Evolutionary conservation across 768 basidiomycete genomes (phyloP).

Genomic region (Filobasidium floriforme): DNA sequence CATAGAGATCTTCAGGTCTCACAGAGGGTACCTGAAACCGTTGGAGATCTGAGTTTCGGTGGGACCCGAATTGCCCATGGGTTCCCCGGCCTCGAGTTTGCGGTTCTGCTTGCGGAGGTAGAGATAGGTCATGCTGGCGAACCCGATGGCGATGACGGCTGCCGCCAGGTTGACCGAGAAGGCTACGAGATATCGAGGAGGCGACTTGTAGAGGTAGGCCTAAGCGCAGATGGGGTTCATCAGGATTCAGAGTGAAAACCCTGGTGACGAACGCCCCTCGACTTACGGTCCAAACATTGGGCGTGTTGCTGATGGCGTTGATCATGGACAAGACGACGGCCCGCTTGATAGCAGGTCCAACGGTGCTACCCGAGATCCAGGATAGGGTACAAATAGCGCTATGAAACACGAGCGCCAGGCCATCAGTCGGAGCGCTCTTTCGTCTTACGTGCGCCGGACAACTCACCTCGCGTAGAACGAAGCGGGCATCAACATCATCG

Average conservation of each 20-base stretch:
- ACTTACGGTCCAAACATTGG: conserved; percentile 37
- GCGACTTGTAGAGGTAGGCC: conserved; percentile 37
- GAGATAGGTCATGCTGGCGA: conserved; percentile 27
- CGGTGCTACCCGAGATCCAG: conserved; percentile 37
- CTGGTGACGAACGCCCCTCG: neutral
- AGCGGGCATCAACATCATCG: conserved; percentile 38
- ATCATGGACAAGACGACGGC: conserved; percentile 38
- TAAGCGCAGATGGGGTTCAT: neutral
- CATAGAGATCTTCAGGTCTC: too few relatives aligned
- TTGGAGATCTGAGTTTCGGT: conserved; percentile 31
- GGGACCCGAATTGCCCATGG: conserved; percentile 33
- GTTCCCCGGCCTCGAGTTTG: conserved; percentile 35
- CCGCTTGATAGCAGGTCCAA: conserved; percentile 39
- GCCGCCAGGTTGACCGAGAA: conserved; percentile 41
- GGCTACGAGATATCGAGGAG: conserved; percentile 38
- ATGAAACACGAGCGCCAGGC: neutral
- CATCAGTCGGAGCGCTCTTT: neutral
- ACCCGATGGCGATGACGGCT: conserved; percentile 30
- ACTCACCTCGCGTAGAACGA: conserved; percentile 31
- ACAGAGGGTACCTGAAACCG: conserved; percentile 39
- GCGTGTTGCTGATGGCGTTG: conserved; percentile 35
- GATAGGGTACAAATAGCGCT: conserved; percentile 37
- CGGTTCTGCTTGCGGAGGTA: conserved; percentile 39
- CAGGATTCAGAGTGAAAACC: neutral
- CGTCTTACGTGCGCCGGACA: neutral